A percentile compares a stretch with the other conserved stretches of the same genome.
These are phyloP conservation scores for Aegilops speltoides DNA, from an alignment of 176 grass and related monocot species.

Conservation along the genomic window DNA sequence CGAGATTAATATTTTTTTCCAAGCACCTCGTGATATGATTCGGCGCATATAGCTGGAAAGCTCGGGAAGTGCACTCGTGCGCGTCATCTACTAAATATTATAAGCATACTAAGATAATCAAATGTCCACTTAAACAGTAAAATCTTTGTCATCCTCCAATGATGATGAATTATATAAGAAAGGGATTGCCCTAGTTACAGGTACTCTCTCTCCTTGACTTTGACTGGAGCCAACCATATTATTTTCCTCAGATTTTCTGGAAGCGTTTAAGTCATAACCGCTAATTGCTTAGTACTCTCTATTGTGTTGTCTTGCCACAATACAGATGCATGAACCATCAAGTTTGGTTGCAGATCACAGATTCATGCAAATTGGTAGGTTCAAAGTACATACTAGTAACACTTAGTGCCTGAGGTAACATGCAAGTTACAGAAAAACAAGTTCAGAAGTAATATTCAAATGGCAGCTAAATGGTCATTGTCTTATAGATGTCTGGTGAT, in stretches of 20 bases:
- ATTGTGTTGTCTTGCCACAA: conserved; percentile 11
- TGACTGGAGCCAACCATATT: conserved; percentile 46
- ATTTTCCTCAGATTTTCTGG: conserved; percentile 27
- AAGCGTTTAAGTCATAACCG: conserved; percentile 16
- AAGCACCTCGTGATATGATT: conserved; percentile 66
- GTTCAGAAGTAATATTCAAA: conserved; percentile 28
- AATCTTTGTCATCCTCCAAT: conserved; percentile 80
- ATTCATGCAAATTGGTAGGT: conserved; percentile 18
- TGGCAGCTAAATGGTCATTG: conserved; percentile 23
- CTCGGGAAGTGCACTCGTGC: conserved; percentile 94
- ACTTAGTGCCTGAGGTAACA: conserved; percentile 17
- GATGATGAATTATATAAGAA: conserved; percentile 52
- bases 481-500: conserved; percentile 16
- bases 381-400: conserved; percentile 15
- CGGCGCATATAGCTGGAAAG: conserved; percentile 70
- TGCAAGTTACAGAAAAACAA: conserved; percentile 20
- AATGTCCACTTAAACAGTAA: conserved; percentile 65
- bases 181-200: conserved; percentile 42
- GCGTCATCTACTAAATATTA: conserved; percentile 63
- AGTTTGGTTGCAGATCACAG: conserved; percentile 24
- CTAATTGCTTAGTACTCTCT: conserved; percentile 25
- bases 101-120: conserved; percentile 42
- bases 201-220: conserved; percentile 48
- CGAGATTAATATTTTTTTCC: conserved; percentile 43
- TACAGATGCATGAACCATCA: not conserved